phyloP scores from a whole-genome alignment of 1,284 basidiomycete genomes.

The Coniferiporia weirii region DNA sequence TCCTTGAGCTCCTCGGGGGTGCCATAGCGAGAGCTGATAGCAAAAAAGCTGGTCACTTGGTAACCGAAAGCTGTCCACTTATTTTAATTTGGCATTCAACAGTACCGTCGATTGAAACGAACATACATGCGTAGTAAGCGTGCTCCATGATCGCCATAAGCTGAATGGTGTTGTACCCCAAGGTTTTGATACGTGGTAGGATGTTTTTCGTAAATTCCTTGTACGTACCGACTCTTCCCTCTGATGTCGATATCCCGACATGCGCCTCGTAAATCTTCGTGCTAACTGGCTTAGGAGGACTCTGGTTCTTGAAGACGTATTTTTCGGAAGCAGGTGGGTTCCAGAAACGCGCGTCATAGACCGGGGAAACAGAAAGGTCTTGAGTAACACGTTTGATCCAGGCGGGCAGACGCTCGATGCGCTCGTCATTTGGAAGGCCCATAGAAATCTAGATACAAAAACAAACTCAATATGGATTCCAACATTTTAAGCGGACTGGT shows the following conservation, averaged over 20 bases:
- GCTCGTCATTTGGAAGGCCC: conserved; percentile 68
- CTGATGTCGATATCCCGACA: conserved; percentile 92
- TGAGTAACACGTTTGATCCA: conserved; percentile 97
- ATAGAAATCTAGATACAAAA: conserved; percentile 66
- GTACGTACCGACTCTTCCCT: conserved; percentile 87
- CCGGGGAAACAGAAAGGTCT: conserved; percentile 82
- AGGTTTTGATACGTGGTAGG: conserved; percentile 81
- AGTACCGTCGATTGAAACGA: conserved; percentile 6
- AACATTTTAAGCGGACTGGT: too few species aligned
- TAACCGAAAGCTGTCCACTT: conserved; percentile 83
- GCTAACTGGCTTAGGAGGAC: conserved; percentile 64
- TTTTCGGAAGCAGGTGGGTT: conserved; percentile 72
- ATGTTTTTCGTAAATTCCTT: conserved; percentile 89
- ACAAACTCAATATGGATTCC: not conserved
- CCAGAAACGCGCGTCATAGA: conserved; percentile 98
- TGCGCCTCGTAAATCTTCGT: conserved; percentile 96
- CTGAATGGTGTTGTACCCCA: conserved; percentile 97
- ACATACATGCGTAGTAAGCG: conserved; percentile 94
- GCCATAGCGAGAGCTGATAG: conserved; percentile 93
- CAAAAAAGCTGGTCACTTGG: conserved; percentile 97
- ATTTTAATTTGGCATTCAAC: conserved; percentile 16
- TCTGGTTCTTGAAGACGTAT: conserved; percentile 81
- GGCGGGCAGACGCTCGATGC: conserved; percentile 87
- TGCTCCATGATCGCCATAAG: conserved; percentile 99
- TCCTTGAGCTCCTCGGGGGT: conserved; percentile 94